Evolutionary conservation across 371 early-diverging fungal species (phyloP).

Genomic region (Synchytrium microbalum): DNA sequence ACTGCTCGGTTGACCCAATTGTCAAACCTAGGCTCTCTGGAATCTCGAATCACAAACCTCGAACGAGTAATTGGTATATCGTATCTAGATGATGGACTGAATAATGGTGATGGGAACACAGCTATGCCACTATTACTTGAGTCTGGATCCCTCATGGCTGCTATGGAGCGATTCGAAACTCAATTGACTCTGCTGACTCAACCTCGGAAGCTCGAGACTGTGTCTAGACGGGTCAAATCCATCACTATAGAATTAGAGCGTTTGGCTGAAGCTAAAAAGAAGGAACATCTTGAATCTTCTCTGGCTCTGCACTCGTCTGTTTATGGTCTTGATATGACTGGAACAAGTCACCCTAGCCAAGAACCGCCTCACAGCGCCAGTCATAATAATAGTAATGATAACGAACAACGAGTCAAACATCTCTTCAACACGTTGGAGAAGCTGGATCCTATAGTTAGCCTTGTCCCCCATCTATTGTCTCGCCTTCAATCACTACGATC

Average conservation of each 20-base stretch:
- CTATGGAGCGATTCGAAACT: constrained; percentile 68
- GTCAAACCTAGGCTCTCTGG: constrained; percentile 57
- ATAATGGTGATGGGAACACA: constrained; percentile 14
- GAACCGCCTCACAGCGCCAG: too few species aligned
- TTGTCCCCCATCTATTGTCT: constrained; percentile 71
- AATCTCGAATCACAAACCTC: constrained; percentile 67
- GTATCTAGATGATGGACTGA: constrained; percentile 20
- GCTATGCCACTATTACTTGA: constrained; percentile 18
- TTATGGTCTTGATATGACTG: background rate
- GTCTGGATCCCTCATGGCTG: constrained; percentile 46
- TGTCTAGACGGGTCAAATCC: constrained; percentile 60
- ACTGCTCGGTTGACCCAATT: constrained; percentile 50
- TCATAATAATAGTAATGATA: background rate
- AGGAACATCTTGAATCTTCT: constrained; percentile 11
- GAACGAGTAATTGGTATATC: constrained; percentile 72
- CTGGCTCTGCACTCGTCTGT: background rate
- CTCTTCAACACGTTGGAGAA: constrained; percentile 63
- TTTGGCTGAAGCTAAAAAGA: constrained; percentile 53
- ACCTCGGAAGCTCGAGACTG: constrained; percentile 68
- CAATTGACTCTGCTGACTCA: constrained; percentile 69
- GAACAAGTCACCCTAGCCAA: constrained; percentile 1
- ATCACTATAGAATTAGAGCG: constrained; percentile 66
- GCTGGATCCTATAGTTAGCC: constrained; percentile 67
- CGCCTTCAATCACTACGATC: constrained; percentile 71
- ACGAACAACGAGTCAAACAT: constrained; percentile 49